Conservation (phyloP, 495 filamentous ascomycete species). For the Neurospora africana region DNA sequence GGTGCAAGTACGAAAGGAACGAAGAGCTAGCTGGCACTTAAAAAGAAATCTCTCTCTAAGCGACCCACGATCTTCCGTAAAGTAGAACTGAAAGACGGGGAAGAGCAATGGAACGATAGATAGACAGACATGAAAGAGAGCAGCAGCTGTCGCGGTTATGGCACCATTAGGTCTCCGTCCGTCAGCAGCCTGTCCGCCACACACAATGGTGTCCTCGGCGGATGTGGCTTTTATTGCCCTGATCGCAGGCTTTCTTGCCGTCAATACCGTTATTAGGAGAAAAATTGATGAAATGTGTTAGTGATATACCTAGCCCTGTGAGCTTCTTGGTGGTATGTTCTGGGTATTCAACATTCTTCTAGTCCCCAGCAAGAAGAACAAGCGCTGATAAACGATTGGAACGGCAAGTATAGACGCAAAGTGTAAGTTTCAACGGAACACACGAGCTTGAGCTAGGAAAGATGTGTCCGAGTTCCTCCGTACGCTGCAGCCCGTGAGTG, state of each 20-base stretch:
- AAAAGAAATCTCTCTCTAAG: neutral
- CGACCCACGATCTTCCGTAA: neutral
- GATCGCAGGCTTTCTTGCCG: neutral
- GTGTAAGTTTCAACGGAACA: neutral
- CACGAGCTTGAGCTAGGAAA: neutral
- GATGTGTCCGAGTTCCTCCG: neutral
- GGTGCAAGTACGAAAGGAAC: neutral
- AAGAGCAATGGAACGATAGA: neutral
- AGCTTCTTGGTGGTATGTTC: neutral
- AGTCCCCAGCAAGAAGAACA: neutral
- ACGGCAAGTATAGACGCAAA: neutral
- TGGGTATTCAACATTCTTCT: neutral
- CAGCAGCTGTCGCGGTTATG: neutral
- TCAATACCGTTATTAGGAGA: neutral
- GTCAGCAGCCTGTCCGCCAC: neutral
- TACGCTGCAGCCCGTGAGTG: neutral
- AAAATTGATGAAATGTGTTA: neutral
- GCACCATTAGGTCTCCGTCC: neutral
- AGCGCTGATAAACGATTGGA: neutral
- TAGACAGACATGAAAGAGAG: neutral
- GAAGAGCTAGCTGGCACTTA: neutral
- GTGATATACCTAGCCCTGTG: neutral
- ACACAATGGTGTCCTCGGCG: neutral
- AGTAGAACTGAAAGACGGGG: neutral
- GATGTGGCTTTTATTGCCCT: neutral